Evolutionary conservation across 306 rosid species (phyloP).

Genomic region (Lupinus albus): DNA sequence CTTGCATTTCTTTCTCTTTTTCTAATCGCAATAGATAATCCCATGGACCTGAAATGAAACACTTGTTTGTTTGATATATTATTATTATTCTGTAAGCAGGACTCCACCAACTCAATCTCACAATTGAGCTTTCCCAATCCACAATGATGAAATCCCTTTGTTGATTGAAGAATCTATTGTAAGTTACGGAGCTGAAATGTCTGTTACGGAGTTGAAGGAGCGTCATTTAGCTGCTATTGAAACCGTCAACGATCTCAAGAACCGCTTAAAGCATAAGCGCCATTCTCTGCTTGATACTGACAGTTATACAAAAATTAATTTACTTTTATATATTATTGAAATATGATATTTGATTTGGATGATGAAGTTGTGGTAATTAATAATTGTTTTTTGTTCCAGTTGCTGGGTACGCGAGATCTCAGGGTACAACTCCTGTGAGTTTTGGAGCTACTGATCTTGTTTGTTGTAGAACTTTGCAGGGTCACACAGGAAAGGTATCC

Average conservation of each 20-base stretch:
- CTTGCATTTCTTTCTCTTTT: too few species aligned
- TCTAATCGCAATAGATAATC: too few species aligned
- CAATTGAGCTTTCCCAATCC: too few species aligned
- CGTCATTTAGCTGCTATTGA: slow-evolving; percentile 67
- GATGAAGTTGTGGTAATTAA: background rate
- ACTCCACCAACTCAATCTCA: too few species aligned
- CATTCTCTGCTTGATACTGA: slow-evolving; percentile 76
- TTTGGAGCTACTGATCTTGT: slow-evolving; percentile 88
- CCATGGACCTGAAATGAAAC: too few species aligned
- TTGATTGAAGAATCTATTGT: too few species aligned
- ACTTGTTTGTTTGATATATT: too few species aligned
- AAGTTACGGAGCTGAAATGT: slow-evolving; percentile 49
- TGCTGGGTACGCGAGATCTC: slow-evolving; percentile 64
- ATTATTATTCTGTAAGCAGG: too few species aligned
- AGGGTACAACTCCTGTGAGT: slow-evolving; percentile 62
- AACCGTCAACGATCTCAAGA: slow-evolving; percentile 70
- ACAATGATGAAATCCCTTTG: too few species aligned
- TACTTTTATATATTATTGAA: background rate
- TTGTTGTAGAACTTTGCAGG: slow-evolving; percentile 87
- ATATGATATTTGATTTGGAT: background rate
- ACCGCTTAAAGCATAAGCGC: slow-evolving; percentile 66
- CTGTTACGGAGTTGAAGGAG: slow-evolving; percentile 72
- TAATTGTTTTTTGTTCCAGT: slow-evolving; percentile 38
- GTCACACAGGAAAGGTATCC: slow-evolving; percentile 72
- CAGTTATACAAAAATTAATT: slow-evolving; percentile 35